Evolutionary conservation across 1,139 yeast species (phyloP), one percentile per base, ranked within the genome.

Genomic region (Blastobotrys arbuscula): DNA sequence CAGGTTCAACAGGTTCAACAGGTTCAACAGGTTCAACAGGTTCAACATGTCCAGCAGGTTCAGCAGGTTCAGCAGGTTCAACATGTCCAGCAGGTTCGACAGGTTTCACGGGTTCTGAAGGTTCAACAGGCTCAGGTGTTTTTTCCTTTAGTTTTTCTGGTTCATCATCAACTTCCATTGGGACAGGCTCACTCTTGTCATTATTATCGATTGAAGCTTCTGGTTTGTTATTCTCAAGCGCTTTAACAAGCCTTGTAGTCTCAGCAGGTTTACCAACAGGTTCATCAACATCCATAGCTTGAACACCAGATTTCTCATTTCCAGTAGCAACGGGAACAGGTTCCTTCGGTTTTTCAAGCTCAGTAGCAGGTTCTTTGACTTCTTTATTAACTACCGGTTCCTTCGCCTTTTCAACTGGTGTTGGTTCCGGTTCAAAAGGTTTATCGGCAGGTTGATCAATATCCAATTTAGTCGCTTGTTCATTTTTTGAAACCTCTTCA

Each of bases 381-480:
- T 39, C 33, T n/a, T 24, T 21, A 6, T 39, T 13, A 10, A 13
- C 39, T 12, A 8, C 36, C 9, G 15, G 13, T 18, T 13, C 36
- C 36, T 48, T 41, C 21, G 33, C 47, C 28, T 34, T 36, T 19
- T 30, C 41, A 23, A 15, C 49, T 28, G 31, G 31, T 9, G 31
- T 28, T 13, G 13, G 18, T 13, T n/a, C n/a, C n/a, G n/a, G n/a
- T n/a, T n/a, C n/a, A n/a, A n/a, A n/a, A n/a, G n/a, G n/a, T n/a
- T n/a, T n/a, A n/a, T n/a, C n/a, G n/a, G n/a, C n/a, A n/a, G n/a
- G n/a, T 24, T 24, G 7, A 28, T 36, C 39, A 19, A 36, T 19
- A 21, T 16, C 24, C 39, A 28, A 5, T 28, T 36, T 36, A 24
- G n/a, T n/a, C n/a, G 10, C 24, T 5, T 36, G 3, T 36, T 19